Conservation (phyloP, 2,329 filamentous ascomycete species). For the Rachicladosporium sp. region DNA sequence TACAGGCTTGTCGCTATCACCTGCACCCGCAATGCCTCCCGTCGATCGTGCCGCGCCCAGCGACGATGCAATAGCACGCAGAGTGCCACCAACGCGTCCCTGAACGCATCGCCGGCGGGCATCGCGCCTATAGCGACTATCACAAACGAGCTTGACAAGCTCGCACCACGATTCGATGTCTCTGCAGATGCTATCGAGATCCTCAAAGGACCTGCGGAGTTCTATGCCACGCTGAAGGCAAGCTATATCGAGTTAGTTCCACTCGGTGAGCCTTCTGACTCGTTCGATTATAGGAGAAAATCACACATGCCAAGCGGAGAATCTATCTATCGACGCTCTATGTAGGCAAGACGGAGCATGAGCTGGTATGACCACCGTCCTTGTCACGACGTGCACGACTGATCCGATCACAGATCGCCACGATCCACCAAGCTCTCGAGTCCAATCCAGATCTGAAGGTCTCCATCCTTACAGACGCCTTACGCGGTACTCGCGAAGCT, state of each 20-base stretch:
- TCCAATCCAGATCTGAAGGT: conserved; percentile 65
- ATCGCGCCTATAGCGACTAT: conserved; percentile 47
- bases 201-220: conserved; percentile 68
- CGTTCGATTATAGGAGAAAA: conserved; percentile 24
- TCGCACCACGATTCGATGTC: conserved; percentile 84
- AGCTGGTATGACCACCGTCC: conserved; percentile 46
- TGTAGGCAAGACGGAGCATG: conserved; percentile 84
- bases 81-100: conserved; percentile 8
- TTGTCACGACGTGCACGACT: not conserved
- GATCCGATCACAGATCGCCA: conserved; percentile 47
- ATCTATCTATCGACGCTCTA: conserved; percentile 96
- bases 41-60: conserved; percentile 6
- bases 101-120: conserved; percentile 2
- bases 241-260: too few relatives aligned
- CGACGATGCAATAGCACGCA: conserved; percentile 15
- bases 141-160: conserved; percentile 66
- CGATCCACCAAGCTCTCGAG: conserved; percentile 61
- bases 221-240: conserved; percentile 85
- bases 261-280: too few relatives aligned
- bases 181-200: conserved; percentile 69
- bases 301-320: conserved; percentile 61
- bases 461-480: conserved; percentile 80
- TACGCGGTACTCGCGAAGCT: conserved; percentile 83
- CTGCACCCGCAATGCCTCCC: too few relatives aligned
- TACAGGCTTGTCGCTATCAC: conserved; percentile 9